Percentiles rank a stretch among this genome's conserved stretches.
Evolutionary conservation across 441 rosid genomes (phyloP).

Genomic region (Manihot esculenta): DNA sequence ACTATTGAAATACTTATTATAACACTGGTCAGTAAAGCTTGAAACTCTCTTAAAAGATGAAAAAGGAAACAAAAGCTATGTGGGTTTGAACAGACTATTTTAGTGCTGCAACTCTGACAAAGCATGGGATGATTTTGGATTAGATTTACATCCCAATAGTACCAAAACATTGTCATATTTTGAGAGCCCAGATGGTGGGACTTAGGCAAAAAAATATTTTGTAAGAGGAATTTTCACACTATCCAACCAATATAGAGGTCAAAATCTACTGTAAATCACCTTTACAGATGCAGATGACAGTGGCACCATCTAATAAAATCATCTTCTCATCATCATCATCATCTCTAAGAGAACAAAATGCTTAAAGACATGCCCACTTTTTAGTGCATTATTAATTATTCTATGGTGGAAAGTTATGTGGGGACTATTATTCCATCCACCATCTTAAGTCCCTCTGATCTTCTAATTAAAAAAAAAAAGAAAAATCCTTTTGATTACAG

Average conservation of each 20-base stretch:
- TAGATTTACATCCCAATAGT: constrained; percentile 28
- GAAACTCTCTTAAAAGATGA: no score
- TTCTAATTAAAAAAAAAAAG: constrained; percentile 10
- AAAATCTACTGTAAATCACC: constrained; percentile 34
- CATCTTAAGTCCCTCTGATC: constrained; percentile 33
- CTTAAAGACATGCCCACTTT: constrained; percentile 43
- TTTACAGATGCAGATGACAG: constrained; percentile 41
- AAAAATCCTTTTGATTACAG: not conserved
- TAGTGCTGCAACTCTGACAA: constrained; percentile 21
- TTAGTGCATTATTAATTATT: constrained; percentile 42
- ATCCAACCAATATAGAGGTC: constrained; percentile 30
- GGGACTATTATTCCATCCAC: constrained; percentile 49
- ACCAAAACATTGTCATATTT: constrained; percentile 24
- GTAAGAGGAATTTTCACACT: not conserved
- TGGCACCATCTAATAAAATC: constrained; percentile 15
- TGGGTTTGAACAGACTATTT: constrained; percentile 14
- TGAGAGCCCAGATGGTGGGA: constrained; percentile 37
- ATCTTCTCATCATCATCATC: constrained; percentile 26
- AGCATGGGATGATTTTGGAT: constrained; percentile 26
- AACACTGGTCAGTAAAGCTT: no score
- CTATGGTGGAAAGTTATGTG: constrained; percentile 36
- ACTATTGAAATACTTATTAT: no score
- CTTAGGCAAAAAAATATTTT: not conserved
- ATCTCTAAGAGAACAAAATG: constrained; percentile 30
- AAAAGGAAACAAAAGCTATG: not conserved